These are phyloP conservation scores for Pythium dissotocum DNA, from an alignment of 352 stramenopile species.

Conservation along the genomic window DNA sequence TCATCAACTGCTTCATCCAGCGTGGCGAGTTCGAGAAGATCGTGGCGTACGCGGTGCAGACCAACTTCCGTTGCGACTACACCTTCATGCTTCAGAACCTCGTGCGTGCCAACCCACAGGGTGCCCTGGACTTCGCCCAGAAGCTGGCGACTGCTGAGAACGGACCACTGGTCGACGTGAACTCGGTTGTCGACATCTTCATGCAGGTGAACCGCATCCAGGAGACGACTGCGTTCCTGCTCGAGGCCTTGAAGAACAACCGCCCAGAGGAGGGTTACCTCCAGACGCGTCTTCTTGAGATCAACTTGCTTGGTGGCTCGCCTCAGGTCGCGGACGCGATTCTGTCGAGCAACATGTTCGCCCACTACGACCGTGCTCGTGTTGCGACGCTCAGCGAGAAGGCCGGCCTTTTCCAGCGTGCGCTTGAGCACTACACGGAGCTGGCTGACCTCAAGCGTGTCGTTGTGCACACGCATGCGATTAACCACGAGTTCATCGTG, in stretches of 20 bases:
- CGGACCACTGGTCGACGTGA: constrained; percentile 97
- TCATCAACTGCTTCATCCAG: constrained; percentile 99
- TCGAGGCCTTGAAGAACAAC: constrained; percentile 99
- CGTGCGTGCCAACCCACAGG: constrained; percentile 97
- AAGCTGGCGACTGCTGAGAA: constrained; percentile 95
- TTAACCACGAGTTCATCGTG: constrained; percentile 98
- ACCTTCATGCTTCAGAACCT: constrained; percentile 99
- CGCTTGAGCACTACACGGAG: constrained; percentile 99
- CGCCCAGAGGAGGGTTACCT: constrained; percentile 98
- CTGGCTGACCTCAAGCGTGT: constrained; percentile 97
- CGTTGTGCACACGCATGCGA: constrained; percentile 91
- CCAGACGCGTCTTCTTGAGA: constrained; percentile 99
- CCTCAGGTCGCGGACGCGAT: constrained; percentile 99
- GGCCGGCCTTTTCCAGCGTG: constrained; percentile 97
- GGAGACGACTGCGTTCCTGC: constrained; percentile 99
- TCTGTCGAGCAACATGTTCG: constrained; percentile 99
- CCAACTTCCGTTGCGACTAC: constrained; percentile 99
- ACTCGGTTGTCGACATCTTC: constrained; percentile 99
- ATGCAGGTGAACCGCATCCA: constrained; percentile 99
- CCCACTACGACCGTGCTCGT: constrained; percentile 97
- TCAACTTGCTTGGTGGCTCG: constrained; percentile 99
- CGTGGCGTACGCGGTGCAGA: constrained; percentile 92
- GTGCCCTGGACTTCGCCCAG: constrained; percentile 97
- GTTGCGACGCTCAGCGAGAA: constrained; percentile 99
- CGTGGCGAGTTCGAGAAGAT: constrained; percentile 99